These are phyloP conservation scores for Colletotrichum limetticola DNA, from an alignment of 2,329 filamentous ascomycete species.

Conservation along the genomic window DNA sequence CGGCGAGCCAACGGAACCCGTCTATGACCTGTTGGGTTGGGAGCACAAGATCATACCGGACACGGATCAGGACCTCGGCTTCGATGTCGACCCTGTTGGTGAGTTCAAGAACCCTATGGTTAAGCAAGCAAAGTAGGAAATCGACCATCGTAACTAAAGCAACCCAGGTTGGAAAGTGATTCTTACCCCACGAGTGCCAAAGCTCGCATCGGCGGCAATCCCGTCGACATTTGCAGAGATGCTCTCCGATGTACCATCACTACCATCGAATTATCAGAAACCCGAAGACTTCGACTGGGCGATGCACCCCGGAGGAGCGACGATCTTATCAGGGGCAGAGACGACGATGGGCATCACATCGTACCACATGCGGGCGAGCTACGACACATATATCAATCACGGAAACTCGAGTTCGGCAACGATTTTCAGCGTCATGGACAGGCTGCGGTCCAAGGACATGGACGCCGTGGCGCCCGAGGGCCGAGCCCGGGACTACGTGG, in stretches of 20 bases:
- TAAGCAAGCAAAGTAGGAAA: not conserved
- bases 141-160: constrained; percentile 33
- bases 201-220: constrained; percentile 62
- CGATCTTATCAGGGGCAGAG: constrained; percentile 73
- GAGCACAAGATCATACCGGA: constrained; percentile 71
- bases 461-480: constrained; percentile 63
- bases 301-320: constrained; percentile 75
- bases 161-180: constrained; percentile 72
- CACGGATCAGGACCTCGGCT: constrained; percentile 71
- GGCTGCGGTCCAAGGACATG: constrained; percentile 69
- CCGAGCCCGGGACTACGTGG: constrained; percentile 64
- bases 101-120: constrained; percentile 37
- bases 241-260: constrained; percentile 55
- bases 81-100: constrained; percentile 72
- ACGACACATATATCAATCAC: constrained; percentile 74
- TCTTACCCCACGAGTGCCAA: constrained; percentile 69
- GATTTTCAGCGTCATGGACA: constrained; percentile 74
- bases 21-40: constrained; percentile 74
- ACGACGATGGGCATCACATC: constrained; percentile 65
- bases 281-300: constrained; percentile 77
- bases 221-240: constrained; percentile 65
- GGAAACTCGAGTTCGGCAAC: constrained; percentile 78
- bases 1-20: constrained; percentile 53
- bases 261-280: constrained; percentile 55
- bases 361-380: constrained; percentile 76